Evolutionary conservation across 352 stramenopile genomes (phyloP), one percentile per base, ranked within the genome.

Genomic region (Globisporangium emineosum): DNA sequence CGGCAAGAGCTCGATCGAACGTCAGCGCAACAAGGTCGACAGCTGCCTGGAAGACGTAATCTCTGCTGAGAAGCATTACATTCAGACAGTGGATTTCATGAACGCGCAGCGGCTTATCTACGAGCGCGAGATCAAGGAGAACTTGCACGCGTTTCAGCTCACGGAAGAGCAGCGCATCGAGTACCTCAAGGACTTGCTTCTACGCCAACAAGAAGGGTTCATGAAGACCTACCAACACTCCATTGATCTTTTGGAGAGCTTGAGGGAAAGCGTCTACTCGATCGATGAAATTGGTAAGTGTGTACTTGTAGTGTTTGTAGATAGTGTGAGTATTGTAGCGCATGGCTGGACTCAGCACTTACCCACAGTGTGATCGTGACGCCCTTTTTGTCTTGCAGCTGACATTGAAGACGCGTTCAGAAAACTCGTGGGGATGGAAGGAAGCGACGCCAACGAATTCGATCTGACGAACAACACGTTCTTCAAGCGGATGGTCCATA

Each of bases 131-230:
- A 83, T 88, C 42, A 83, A 84, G 43, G 86, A 93, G 30, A 94
- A 94, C 40, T 57, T 94, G 10, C 71, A 83, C 23, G 86, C 82
- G 3, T 91, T 94, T 61, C 83, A 94, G 60, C 70, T 94, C 7
- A 94, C 86, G 30, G 86, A 94, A 68, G 86, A 94, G 53, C 86
- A 93, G 56, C 80, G 86, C 3, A 72, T 94, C 1, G 86, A 91
- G 43, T 94, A 91, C 49, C 65, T 94, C 19, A 88, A 88, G 52
- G 82, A 93, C 66, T 55, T 94, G 27, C 60, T 94, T 7, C 33
- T 90, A n/a, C 81, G 83, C 3, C 77, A 83, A 59, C 75, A 91
- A 67, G 86, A 84, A 32, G 70, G 77, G 7, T 77, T 89, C 47
- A 60, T 83, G 12, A 69, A 58, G 12, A 79, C 81, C 58, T 78